A percentile compares a stretch with the other conserved stretches of the same genome.
Conservation (phyloP, 257 asterid species). For the Marsdenia floribunda region DNA sequence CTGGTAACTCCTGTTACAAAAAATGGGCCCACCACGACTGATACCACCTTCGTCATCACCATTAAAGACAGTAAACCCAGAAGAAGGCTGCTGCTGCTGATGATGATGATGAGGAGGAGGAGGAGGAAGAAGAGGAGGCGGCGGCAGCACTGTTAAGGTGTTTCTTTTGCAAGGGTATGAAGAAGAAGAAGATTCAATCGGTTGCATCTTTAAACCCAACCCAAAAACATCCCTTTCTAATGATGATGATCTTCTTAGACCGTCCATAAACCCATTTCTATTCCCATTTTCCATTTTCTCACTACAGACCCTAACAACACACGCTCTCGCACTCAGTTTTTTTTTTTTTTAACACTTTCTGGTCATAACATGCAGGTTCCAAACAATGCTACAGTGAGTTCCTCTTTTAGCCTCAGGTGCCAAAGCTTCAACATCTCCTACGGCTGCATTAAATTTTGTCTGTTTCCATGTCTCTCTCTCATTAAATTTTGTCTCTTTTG, state of each 20-base stretch:
- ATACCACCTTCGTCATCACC: constrained; percentile 20
- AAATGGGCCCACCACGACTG: constrained; percentile 24
- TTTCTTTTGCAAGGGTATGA: constrained; percentile 19
- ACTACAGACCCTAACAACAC: not conserved
- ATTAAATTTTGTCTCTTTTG: not conserved
- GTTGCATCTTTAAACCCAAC: constrained; percentile 49
- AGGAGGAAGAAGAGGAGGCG: constrained; percentile 17
- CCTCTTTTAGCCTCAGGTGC: not conserved
- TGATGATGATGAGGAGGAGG: no score
- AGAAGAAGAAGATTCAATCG: constrained; percentile 14
- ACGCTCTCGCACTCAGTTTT: not conserved
- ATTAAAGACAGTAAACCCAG: constrained; percentile 13
- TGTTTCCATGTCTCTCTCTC: no score
- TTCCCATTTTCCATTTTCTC: constrained; percentile 23
- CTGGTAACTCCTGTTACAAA: constrained; percentile 20
- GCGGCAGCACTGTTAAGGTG: constrained; percentile 11
- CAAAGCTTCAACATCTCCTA: not conserved
- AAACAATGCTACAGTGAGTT: no score
- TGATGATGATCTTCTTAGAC: not conserved
- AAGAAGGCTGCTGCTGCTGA: constrained; percentile 13
- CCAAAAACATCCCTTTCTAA: constrained; percentile 31
- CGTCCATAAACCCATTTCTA: constrained; percentile 18
- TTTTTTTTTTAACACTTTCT: not conserved
- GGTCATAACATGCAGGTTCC: not conserved
- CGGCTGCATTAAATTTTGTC: not conserved